A percentile compares a stretch with the other conserved stretches of the same genome.
Conservation (phyloP, 805 yeast genomes). For the Lachancea fermentati region DNA sequence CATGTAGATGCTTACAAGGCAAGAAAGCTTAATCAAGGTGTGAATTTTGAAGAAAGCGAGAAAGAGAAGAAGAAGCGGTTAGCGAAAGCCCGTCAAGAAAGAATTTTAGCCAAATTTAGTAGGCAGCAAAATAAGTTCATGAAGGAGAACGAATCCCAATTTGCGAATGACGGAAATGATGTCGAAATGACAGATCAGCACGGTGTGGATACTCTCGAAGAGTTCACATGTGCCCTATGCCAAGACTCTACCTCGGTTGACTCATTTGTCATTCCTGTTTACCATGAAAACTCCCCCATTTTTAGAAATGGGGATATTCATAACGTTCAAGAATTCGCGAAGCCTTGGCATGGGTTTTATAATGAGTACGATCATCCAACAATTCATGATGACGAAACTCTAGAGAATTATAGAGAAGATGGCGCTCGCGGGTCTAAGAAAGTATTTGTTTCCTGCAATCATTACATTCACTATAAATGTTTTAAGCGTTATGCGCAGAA, state of each 20-base stretch:
- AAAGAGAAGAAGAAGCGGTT: constrained; percentile 48
- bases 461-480: constrained; percentile 83
- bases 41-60: constrained; percentile 44
- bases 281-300: constrained; percentile 40
- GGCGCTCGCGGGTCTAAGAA: constrained; percentile 19
- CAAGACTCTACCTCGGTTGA: constrained; percentile 47
- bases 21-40: constrained; percentile 38
- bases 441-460: constrained; percentile 81
- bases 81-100: constrained; percentile 59
- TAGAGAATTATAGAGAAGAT: constrained; percentile 16
- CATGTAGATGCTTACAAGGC: constrained; percentile 46
- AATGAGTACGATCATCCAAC: constrained; percentile 22
- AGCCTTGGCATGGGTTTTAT: constrained; percentile 27
- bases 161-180: constrained; percentile 39
- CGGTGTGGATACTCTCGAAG: constrained; percentile 15
- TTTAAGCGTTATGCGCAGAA: constrained; percentile 59
- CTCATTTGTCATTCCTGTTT: constrained; percentile 55
- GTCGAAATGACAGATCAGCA: constrained; percentile 34
- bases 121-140: constrained; percentile 74
- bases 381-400: constrained; percentile 17
- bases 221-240: constrained; percentile 51
- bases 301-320: constrained; percentile 39
- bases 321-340: constrained; percentile 24
- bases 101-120: constrained; percentile 55
- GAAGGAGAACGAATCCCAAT: constrained; percentile 41